These are phyloP conservation scores for Monosporozyma siamensis DNA, from an alignment of 805 yeast genomes.

Conservation along the genomic window DNA sequence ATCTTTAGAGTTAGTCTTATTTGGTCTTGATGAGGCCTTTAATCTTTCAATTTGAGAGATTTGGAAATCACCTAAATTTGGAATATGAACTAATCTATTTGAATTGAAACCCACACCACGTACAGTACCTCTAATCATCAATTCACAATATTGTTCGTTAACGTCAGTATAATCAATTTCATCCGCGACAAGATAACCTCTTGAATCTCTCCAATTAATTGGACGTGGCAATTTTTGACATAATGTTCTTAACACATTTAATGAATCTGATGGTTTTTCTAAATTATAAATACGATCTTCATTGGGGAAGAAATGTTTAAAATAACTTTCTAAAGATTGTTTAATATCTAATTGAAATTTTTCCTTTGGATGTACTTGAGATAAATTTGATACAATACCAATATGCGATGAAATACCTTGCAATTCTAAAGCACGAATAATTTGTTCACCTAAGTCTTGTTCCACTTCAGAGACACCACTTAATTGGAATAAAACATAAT, in stretches of 20 bases:
- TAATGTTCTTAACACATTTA: conserved; percentile 60
- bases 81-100: conserved; percentile 72
- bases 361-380: conserved; percentile 56
- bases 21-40: conserved; percentile 23
- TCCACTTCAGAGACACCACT: conserved; percentile 83
- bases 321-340: conserved; percentile 55
- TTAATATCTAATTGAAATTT: conserved; percentile 67
- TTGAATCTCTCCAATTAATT: conserved; percentile 83
- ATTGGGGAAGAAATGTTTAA: conserved; percentile 69
- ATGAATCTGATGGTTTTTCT: conserved; percentile 59
- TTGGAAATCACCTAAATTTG: conserved; percentile 85
- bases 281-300: conserved; percentile 69
- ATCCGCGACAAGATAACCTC: conserved; percentile 83
- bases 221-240: conserved; percentile 84
- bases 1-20: conserved; percentile 9
- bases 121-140: conserved; percentile 71
- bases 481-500: conserved; percentile 80
- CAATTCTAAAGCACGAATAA: conserved; percentile 75
- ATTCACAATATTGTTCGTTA: conserved; percentile 25
- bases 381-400: conserved; percentile 70
- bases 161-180: conserved; percentile 31
- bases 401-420: conserved; percentile 84
- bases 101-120: conserved; percentile 80
- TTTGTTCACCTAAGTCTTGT: conserved; percentile 72
- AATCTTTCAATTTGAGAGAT: conserved; percentile 55